Percentiles rank a stretch among this genome's conserved stretches.
Evolutionary conservation across 768 basidiomycete genomes (phyloP).

Genomic region (Mycena indigotica): DNA sequence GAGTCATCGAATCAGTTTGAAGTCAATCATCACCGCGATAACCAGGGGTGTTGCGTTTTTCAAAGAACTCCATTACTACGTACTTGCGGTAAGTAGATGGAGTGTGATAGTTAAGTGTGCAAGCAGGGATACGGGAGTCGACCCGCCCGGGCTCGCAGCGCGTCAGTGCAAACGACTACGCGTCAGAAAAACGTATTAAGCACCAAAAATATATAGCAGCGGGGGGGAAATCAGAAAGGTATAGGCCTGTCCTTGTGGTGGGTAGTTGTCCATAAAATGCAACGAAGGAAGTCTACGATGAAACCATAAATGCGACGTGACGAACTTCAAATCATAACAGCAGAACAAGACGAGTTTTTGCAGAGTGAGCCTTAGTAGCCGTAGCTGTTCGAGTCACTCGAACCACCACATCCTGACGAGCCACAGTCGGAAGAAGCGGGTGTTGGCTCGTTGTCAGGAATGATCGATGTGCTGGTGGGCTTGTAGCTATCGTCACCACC

Average conservation of each 20-base stretch:
- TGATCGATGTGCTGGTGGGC: not conserved
- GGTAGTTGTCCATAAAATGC: constrained; percentile 29
- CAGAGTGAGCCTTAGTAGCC: not conserved
- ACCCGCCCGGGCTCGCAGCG: constrained; percentile 36
- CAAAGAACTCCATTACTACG: constrained; percentile 21
- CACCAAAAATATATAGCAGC: constrained; percentile 43
- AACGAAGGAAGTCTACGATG: constrained; percentile 19
- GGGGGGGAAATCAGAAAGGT: constrained; percentile 37
- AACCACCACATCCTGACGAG: constrained; percentile 24
- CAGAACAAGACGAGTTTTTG: constrained; percentile 15
- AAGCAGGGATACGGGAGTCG: constrained; percentile 28
- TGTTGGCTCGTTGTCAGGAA: not conserved
- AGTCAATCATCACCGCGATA: not conserved
- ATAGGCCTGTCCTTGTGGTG: constrained; percentile 29
- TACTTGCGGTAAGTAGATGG: constrained; percentile 1
- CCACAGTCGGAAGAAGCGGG: constrained; percentile 1
- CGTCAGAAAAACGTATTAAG: constrained; percentile 42
- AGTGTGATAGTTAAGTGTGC: constrained; percentile 5
- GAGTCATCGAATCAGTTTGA: not conserved
- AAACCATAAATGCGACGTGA: constrained; percentile 16
- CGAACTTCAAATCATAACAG: constrained; percentile 25
- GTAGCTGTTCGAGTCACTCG: not conserved
- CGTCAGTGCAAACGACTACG: constrained; percentile 34
- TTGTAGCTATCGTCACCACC: too few species aligned
- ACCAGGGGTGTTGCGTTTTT: constrained; percentile 27